Evolutionary conservation across 139 green algal species (phyloP).

Genomic region (Chlamydomonas schloesseri): DNA sequence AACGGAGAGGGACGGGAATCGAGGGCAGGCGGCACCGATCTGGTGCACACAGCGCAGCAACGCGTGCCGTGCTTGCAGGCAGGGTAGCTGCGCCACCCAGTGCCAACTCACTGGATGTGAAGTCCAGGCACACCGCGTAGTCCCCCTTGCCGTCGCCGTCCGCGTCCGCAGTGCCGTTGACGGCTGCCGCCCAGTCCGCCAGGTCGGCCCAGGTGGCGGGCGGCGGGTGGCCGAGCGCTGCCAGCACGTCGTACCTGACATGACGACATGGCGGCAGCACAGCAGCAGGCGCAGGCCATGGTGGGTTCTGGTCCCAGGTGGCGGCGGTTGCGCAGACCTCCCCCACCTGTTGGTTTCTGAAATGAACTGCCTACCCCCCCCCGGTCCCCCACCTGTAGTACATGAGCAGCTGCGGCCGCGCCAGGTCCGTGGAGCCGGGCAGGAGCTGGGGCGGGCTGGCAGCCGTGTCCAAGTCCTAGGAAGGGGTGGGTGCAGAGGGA

Average conservation of each 20-base stretch:
- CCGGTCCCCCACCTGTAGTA: slow-evolving; percentile 24
- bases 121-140: slow-evolving; percentile 18
- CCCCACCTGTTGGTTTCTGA: too few species aligned
- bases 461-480: background rate
- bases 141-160: background rate
- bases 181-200: background rate
- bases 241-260: background rate
- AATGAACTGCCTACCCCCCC: too few species aligned
- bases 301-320: too few species aligned
- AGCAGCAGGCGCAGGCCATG: too few species aligned
- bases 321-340: too few species aligned
- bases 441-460: background rate
- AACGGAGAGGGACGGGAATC: background rate
- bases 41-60: background rate
- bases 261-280: too few species aligned
- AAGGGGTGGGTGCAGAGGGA: background rate
- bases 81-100: too few species aligned
- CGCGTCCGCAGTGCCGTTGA: slow-evolving; percentile 1
- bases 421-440: background rate
- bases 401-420: slow-evolving; percentile 22
- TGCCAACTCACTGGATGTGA: too few species aligned
- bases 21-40: background rate
- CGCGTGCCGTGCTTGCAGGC: too few species aligned
- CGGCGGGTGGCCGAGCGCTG: background rate
- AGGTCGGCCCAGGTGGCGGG: slow-evolving; percentile 5